These are phyloP conservation scores for Ustilago bromivora DNA, from an alignment of 1,284 basidiomycete genomes.

Conservation along the genomic window DNA sequence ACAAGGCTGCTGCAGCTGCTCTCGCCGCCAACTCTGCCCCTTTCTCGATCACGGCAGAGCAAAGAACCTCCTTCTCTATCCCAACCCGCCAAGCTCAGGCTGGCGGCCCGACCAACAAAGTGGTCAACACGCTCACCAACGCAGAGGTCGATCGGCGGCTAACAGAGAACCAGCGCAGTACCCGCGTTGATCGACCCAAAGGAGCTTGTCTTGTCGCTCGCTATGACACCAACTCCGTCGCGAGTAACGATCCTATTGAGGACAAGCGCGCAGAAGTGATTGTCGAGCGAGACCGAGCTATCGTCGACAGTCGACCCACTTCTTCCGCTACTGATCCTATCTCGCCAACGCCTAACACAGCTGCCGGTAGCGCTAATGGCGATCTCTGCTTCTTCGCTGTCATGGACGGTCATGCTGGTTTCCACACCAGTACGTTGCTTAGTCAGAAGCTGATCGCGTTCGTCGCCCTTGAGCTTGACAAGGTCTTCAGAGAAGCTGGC, in stretches of 20 bases:
- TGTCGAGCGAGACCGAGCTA: slow-evolving; percentile 63
- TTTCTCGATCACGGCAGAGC: slow-evolving; percentile 53
- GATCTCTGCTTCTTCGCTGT: slow-evolving; percentile 79
- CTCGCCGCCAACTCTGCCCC: slow-evolving; percentile 40
- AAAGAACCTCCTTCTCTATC: slow-evolving; percentile 60
- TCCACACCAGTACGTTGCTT: slow-evolving; percentile 85
- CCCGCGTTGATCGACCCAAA: slow-evolving; percentile 58
- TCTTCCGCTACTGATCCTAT: slow-evolving; percentile 22
- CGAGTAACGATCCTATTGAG: slow-evolving; percentile 67
- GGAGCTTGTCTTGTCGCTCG: slow-evolving; percentile 64
- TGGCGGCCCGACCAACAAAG: slow-evolving; percentile 53
- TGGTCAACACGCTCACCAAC: slow-evolving; percentile 61
- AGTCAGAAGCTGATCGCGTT: slow-evolving; percentile 87
- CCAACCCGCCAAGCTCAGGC: slow-evolving; percentile 51
- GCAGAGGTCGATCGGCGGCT: slow-evolving; percentile 64
- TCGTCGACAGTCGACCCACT: slow-evolving; percentile 34
- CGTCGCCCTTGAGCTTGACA: slow-evolving; percentile 81
- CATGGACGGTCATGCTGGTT: slow-evolving; percentile 92
- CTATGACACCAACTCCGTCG: slow-evolving; percentile 67
- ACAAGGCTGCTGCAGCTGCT: slow-evolving; percentile 36
- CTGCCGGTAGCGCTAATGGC: slow-evolving; percentile 42
- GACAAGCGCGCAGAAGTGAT: slow-evolving; percentile 67
- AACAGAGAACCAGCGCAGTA: slow-evolving; percentile 61
- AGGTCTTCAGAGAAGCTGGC: slow-evolving; percentile 71
- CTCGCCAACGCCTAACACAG: slow-evolving; percentile 27